Evolutionary conservation across 2,329 filamentous ascomycete genomes (phyloP).

Genomic region (Coniochaeta sp.): DNA sequence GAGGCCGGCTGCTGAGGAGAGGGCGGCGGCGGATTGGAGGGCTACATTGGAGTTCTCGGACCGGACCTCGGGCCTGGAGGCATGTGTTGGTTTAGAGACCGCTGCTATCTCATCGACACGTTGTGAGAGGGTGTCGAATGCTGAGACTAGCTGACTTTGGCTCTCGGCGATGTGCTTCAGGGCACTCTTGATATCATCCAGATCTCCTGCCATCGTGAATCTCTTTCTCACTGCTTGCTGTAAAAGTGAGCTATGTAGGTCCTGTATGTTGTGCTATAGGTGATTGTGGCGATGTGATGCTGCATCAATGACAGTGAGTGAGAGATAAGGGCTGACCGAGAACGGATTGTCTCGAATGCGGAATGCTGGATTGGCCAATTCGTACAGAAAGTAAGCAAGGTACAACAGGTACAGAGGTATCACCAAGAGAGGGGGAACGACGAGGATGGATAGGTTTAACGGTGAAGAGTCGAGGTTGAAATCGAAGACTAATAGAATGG

Average conservation of each 20-base stretch:
- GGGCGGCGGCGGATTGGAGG: not conserved
- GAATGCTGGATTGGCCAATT: not conserved
- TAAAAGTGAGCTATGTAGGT: not conserved
- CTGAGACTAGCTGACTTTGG: constrained; percentile 32
- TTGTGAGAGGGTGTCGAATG: constrained; percentile 31
- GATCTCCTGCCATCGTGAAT: constrained; percentile 15
- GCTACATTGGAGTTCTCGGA: not conserved
- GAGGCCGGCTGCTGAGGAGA: not conserved
- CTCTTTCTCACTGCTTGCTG: too few species aligned
- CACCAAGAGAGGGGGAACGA: not conserved
- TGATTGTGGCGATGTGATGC: too few species aligned
- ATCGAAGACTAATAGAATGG: not conserved
- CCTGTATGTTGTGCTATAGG: not conserved
- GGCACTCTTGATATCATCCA: constrained; percentile 26
- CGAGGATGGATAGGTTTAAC: too few species aligned
- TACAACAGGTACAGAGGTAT: not conserved
- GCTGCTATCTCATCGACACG: constrained; percentile 17
- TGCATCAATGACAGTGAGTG: too few species aligned
- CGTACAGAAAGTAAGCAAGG: not conserved
- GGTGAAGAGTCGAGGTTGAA: not conserved
- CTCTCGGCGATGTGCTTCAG: constrained; percentile 30
- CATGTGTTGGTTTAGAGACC: not conserved
- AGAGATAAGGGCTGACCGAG: not conserved
- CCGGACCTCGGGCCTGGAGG: not conserved
- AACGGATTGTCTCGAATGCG: not conserved